These are phyloP conservation scores for Byssoonygena ceratinophila DNA, from an alignment of 2,329 filamentous ascomycete genomes.

Conservation along the genomic window DNA sequence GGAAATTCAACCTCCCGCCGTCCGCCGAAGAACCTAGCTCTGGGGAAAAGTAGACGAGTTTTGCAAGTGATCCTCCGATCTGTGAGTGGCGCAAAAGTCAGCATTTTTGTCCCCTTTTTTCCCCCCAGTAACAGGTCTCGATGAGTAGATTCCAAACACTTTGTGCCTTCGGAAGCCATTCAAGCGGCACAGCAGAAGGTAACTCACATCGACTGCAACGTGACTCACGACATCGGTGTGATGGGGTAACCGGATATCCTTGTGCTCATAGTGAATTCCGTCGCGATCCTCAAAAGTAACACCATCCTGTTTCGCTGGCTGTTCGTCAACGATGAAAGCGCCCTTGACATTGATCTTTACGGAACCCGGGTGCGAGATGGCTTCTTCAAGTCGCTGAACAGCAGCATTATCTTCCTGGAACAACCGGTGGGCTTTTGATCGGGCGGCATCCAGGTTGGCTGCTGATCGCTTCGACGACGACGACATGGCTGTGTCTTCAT, in stretches of 20 bases:
- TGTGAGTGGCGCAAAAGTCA: slow-evolving; percentile 30
- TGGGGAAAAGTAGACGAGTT: slow-evolving; percentile 93
- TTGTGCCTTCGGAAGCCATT: not conserved
- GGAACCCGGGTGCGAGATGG: slow-evolving; percentile 51
- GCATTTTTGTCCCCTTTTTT: not conserved
- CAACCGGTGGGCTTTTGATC: slow-evolving; percentile 17
- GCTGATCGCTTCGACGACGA: slow-evolving; percentile 23
- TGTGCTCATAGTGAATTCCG: slow-evolving; percentile 60
- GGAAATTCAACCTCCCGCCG: slow-evolving; percentile 85
- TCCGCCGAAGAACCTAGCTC: slow-evolving; percentile 68
- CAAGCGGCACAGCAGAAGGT: slow-evolving; percentile 16
- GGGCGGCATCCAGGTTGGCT: slow-evolving; percentile 17
- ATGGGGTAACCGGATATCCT: slow-evolving; percentile 91
- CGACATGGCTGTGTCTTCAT: slow-evolving; percentile 14
- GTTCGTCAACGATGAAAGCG: slow-evolving; percentile 89
- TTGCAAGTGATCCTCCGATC: slow-evolving; percentile 92
- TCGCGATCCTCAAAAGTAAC: slow-evolving; percentile 45
- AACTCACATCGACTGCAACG: slow-evolving; percentile 82
- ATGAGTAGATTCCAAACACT: no score
- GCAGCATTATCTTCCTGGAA: slow-evolving; percentile 21
- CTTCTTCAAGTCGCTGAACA: slow-evolving; percentile 29
- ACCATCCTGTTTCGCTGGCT: slow-evolving; percentile 41
- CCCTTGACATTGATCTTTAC: slow-evolving; percentile 95
- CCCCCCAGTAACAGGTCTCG: no score
- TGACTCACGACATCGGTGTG: slow-evolving; percentile 93